Conservation (phyloP, 805 yeast genomes). For the Cyberlindnera americana region DNA sequence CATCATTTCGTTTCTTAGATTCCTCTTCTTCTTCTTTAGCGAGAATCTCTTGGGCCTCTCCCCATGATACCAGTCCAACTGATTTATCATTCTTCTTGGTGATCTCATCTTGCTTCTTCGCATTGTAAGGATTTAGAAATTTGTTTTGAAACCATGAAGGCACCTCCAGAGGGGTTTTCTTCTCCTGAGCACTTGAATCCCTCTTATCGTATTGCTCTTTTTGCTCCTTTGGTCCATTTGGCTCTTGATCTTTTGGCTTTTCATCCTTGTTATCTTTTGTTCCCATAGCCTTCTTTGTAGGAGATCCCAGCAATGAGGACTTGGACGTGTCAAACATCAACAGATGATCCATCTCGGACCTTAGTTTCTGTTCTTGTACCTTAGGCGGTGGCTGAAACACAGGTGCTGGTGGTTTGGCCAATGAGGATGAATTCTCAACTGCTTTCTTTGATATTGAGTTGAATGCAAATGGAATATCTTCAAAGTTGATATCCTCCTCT, state of each 20-base stretch:
- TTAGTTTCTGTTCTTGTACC: conserved; percentile 2
- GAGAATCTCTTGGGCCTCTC: conserved; percentile 39
- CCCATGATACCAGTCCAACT: conserved; percentile 47
- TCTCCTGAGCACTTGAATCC: too few relatives aligned
- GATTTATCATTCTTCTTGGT: conserved; percentile 9
- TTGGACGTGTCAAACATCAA: conserved; percentile 8
- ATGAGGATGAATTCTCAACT: not conserved
- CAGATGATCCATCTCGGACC: conserved; percentile 23
- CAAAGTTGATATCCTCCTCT: conserved; percentile 24
- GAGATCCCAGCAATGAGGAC: conserved; percentile 3
- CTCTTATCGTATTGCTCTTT: too few relatives aligned
- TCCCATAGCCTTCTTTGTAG: not conserved
- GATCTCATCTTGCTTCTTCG: conserved; percentile 6
- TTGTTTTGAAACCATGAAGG: conserved; percentile 30
- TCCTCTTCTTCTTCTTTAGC: conserved; percentile 11
- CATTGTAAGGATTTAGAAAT: conserved; percentile 9
- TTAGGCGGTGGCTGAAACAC: not conserved
- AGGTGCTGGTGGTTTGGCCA: not conserved
- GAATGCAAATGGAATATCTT: conserved; percentile 26
- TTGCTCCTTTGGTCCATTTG: too few relatives aligned
- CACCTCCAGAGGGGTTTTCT: not conserved
- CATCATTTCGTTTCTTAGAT: conserved; percentile 8
- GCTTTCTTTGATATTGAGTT: not conserved
- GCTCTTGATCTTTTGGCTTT: not conserved
- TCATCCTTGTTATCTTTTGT: not conserved